Base-by-base conservation (phyloP, 1,284 basidiomycete species). In the Ceratobasidium sp. region DNA sequence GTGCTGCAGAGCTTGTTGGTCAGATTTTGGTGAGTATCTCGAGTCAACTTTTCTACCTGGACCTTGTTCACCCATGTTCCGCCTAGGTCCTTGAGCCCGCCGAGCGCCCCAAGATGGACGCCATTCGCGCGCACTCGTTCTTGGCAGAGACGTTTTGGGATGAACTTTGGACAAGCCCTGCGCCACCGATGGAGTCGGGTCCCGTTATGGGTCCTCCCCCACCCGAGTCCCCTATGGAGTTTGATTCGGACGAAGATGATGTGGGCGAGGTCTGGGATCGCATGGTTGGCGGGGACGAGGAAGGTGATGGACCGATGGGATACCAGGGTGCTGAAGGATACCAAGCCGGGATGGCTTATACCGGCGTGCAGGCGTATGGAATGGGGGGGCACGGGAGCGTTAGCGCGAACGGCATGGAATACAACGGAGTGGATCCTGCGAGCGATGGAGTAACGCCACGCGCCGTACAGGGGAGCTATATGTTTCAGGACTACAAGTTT, bases 41-140 rank as follows among this genome's bases (percentile, higher is more conserved):
- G 11, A 30, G 43, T 47, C n/a, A 23, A 38, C 38, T 38, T 18
- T 18, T 58, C 16, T 9, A 14, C 62, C 5, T 30, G 23, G 9
- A 14, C 28, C 35, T 76, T 54, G 55, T 44, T 26, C n/a, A 64
- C 73, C 44, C 69, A 41, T 67, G 44, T 43, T 32, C 35, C 35
- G 59, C 38, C 62, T 76, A 92, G 91, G 85, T 91, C 32, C 87
- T 88, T 21, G 90, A 96, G 71, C 94, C 94, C 0, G 74, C 80
- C 9, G 82, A 88, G 50, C 88, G 95, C 88, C 8, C 78, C 0
- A 83, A 79, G 80, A 86, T 85, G 2, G 81, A 82, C 54, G 87
- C 88, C 11, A 87, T 97, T 75, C 90, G 91, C 58, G 78, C 81
- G 0, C 95, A 97, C 78, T 84, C 89, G 0, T 97, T 96, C 82